Percentiles rank a stretch among this genome's conserved stretches.
Conservation (phyloP, 2,329 filamentous ascomycete genomes). For the Alternaria dauci region DNA sequence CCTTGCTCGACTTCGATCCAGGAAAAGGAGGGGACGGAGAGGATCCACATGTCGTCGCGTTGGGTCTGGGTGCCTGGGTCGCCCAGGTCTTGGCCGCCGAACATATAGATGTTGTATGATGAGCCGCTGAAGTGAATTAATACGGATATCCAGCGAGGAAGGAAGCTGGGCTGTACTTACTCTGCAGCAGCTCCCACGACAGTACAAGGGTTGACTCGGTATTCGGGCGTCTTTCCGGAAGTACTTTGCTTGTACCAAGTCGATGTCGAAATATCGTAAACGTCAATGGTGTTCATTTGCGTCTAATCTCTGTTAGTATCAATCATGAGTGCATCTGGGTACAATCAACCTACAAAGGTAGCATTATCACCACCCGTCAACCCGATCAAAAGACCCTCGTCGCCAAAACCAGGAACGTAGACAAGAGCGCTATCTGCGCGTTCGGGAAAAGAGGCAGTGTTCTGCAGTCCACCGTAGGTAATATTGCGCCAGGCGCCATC, state of each 20-base stretch:
- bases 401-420: conserved; percentile 79
- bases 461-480: conserved; percentile 74
- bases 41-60: conserved; percentile 80
- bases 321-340: not conserved
- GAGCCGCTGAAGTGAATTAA: conserved; percentile 61
- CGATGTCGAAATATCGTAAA: conserved; percentile 77
- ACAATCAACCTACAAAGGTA: conserved; percentile 64
- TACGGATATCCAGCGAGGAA: not conserved
- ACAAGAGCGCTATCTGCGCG: conserved; percentile 76
- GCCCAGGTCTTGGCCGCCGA: conserved; percentile 76
- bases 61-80: conserved; percentile 66
- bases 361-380: conserved; percentile 76
- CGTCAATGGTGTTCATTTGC: conserved; percentile 75
- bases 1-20: conserved; percentile 73
- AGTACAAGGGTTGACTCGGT: conserved; percentile 72
- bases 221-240: conserved; percentile 65
- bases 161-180: conserved; percentile 31
- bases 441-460: conserved; percentile 72
- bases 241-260: conserved; percentile 80
- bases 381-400: conserved; percentile 77
- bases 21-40: conserved; percentile 80
- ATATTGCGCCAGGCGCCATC: conserved; percentile 77
- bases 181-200: conserved; percentile 77
- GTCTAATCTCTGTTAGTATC: conserved; percentile 52
- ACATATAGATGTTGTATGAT: conserved; percentile 80